Evolutionary conservation across 208 protist genomes (phyloP), one percentile per base, ranked within the genome.

Genomic region (Balamuthia mandrillaris): DNA sequence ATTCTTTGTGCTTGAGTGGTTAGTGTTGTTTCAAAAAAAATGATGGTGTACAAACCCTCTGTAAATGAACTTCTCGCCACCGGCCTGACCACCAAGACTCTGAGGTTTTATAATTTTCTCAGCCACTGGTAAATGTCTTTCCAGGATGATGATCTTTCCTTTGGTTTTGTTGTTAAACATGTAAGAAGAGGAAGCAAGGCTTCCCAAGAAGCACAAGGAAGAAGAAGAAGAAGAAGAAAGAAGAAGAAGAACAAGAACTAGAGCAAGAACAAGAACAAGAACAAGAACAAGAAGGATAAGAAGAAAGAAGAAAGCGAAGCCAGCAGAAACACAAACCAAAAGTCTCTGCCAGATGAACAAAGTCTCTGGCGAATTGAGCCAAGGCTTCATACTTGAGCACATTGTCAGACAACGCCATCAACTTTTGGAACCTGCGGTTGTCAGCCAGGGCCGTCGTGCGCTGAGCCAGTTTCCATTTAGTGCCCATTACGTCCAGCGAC

Each of bases 91-190:
- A 18, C 45, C 41, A 27, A 37, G 24, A 18, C n/a, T 51, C 65
- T 75, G 65, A 5, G 65, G 65, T 12, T 75, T 75, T 37, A 75
- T 75, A 10, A 44, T 54, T 44, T 75, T 75, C 42, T 75, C 33
- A 27, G 45, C 27, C 65, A 27, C 35, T 2, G 65, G 65, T 44
- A 75, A 10, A 12, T 75, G 39, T 2, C 65, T 37, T 44, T 75
- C 65, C 14, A 75, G 52, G 65, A 75, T 75, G 41, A 75, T 75
- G 65, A 75, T 75, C 24, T 44, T 37, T 18, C 65, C 65, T 75
- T 33, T 4, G 56, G 9, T 18, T n/a, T 10, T 52, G 47, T 52
- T 10, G 14, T n/a, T 18, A 10, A 52, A n/a, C n/a, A n/a, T n/a
- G n/a, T n/a, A n/a, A n/a, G n/a, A n/a, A n/a, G n/a, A n/a, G n/a